Base-by-base conservation (phyloP, 768 basidiomycete species). In the Lentinula boryana region DNA sequence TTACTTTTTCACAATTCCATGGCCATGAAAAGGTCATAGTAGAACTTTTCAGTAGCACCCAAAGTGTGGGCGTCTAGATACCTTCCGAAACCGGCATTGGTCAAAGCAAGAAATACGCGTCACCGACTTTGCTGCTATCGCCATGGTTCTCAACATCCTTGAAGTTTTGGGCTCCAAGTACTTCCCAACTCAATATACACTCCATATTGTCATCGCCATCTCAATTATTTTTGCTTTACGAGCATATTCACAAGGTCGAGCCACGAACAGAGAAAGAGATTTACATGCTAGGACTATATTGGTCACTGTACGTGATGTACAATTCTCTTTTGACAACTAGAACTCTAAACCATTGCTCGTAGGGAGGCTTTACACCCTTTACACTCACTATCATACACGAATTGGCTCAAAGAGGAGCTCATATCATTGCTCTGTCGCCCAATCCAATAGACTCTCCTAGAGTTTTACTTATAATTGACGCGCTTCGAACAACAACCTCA, bases 321-420 rank as follows among this genome's bases (percentile, higher is more conserved):
- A 40, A 1, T 10, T 55, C 12, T 27, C 31, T 55, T 56, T 55
- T 0, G 31, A 8, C 55, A 13, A 13, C 48, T 23, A 57, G 9
- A 40, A 27, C n/a, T 56, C 12, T 23, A 6, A 36, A 40, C 5
- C 31, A 18, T 13, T 32, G 4, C 10, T 38, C 27, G 21, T 63
- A 91, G 89, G 91, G 91, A 40, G 89, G 78, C 0, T 89, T 93
- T 65, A 88, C 89, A 2, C 84, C 91, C 2, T 70, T 86, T 7
- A 91, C 91, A 2, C 69, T 92, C 9, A 88, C 85, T 0, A 67
- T 92, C 0, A 70, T 92, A 6, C 84, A 88, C 59, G 74, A 74
- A 2, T 73, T 95, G 8, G 91, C 93, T 1, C 72, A 81, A 52
- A 82, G 88, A 48, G 92, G 93, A 12, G 90, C 91, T 16, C 89